A percentile compares a stretch with the other conserved stretches of the same genome.
phyloP scores from a whole-genome alignment of 306 rosid species.

The Morella rubra region DNA sequence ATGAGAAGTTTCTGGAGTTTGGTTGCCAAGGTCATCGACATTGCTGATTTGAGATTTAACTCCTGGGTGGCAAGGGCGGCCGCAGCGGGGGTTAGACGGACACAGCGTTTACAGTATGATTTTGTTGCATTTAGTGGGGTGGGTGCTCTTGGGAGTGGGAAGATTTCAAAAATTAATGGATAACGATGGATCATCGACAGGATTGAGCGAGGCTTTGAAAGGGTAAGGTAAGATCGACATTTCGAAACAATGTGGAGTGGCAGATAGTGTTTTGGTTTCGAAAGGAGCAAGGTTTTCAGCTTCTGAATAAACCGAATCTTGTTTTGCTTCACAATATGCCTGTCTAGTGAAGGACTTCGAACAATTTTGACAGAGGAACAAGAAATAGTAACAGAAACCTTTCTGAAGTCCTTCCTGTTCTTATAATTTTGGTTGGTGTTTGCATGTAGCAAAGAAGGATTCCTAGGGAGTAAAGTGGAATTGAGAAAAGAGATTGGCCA shows the following conservation, averaged over 20 bases:
- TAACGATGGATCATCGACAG: constrained; percentile 79
- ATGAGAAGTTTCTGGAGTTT: constrained; percentile 92
- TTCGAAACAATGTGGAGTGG: constrained; percentile 71
- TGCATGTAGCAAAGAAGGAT: constrained; percentile 29
- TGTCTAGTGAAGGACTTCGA: constrained; percentile 63
- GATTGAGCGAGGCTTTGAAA: constrained; percentile 62
- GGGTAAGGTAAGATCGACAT: constrained; percentile 72
- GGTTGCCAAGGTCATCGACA: constrained; percentile 58
- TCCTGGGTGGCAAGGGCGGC: constrained; percentile 76
- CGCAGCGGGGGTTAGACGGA: constrained; percentile 87
- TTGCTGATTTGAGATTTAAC: constrained; percentile 42
- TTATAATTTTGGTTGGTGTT: constrained; percentile 24
- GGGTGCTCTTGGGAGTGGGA: constrained; percentile 66
- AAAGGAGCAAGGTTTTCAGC: constrained; percentile 74
- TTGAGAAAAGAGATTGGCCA: constrained; percentile 27
- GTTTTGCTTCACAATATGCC: constrained; percentile 66
- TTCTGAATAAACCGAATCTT: constrained; percentile 77
- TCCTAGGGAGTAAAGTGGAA: constrained; percentile 45
- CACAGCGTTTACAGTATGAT: constrained; percentile 70
- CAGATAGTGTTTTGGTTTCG: constrained; percentile 80
- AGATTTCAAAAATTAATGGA: constrained; percentile 74
- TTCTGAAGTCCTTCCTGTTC: constrained; percentile 2
- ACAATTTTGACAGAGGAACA: constrained; percentile 70
- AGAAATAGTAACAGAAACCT: constrained; percentile 36
- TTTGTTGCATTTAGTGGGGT: constrained; percentile 72